Evolutionary conservation across 1,139 yeast species (phyloP).

Genomic region (Pichia sp.): DNA sequence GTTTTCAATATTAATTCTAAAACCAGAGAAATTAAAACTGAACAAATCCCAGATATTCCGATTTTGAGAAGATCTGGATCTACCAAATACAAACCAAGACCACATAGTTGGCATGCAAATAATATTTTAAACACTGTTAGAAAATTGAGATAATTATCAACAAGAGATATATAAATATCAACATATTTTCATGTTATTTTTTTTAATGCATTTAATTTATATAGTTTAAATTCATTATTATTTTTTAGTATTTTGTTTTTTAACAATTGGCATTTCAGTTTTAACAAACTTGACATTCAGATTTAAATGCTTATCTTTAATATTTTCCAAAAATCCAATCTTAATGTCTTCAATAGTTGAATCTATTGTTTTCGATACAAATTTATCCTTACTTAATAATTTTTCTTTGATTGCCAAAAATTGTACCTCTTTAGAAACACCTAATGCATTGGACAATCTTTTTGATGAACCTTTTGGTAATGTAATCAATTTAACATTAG

Average conservation of each 20-base stretch:
- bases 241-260: conserved; percentile 22
- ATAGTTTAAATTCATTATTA: no score
- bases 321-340: conserved; percentile 40
- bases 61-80: conserved; percentile 5
- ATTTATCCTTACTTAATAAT: conserved; percentile 9
- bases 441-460: conserved; percentile 33
- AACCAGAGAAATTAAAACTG: neutral
- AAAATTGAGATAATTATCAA: conserved; percentile 3
- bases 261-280: conserved; percentile 38
- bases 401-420: conserved; percentile 24
- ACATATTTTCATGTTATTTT: neutral
- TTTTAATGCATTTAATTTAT: neutral
- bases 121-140: conserved; percentile 7
- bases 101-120: conserved; percentile 14
- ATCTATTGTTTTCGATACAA: conserved; percentile 32
- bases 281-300: conserved; percentile 36
- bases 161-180: neutral
- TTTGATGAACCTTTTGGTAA: conserved; percentile 44
- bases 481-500: conserved; percentile 49
- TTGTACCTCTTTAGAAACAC: conserved; percentile 16
- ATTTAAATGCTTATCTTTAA: conserved; percentile 25
- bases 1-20: neutral
- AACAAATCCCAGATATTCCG: neutral
- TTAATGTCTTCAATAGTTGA: conserved; percentile 34
- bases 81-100: conserved; percentile 9